Base-by-base conservation (phyloP, 2,329 filamentous ascomycete genomes). In the Epichloe baconii region DNA sequence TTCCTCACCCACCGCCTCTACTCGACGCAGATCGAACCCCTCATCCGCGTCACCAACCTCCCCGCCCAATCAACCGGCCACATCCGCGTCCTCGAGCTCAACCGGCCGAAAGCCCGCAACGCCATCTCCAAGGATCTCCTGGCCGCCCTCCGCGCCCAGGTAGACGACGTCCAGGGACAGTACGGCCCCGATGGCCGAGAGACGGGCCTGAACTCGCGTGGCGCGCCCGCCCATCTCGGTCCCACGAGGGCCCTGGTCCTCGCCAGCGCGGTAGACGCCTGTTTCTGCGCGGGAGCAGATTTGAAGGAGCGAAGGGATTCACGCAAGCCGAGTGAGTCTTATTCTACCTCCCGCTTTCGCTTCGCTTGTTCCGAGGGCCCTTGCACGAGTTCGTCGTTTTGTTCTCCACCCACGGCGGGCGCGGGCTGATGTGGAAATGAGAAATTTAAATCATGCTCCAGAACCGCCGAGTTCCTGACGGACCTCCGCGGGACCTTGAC, bases 201-300 rank as follows among this genome's bases (percentile, higher is more conserved):
- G 65, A 54, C 74, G 2, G 49, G 47, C 19, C 31, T 38, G 19
- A 7, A 31, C 6, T 63, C 72, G 0, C 56, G 59, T 0, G 71
- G 71, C 3, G 71, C 70, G 0, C 60, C 65, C 4, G 69, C 73
- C 52, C 58, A 72, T 55, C 72, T 67, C 54, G 76, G 75, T 0
- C 76, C 77, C 0, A 96, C 90, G 15, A 74, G 93, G 57, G 91
- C 87, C 2, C 66, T 98, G 58, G 80, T 98, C 41, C 61, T 98
- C 15, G 86, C 88, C 11, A 94, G 87, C 62, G 87, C 88, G 41
- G 78, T 88, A n/a, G 88, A 96, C 59, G 75, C 80, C 23, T 85
- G 83, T 60, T 98, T 98, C 67, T 98, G 93, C 68, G 88, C 93
- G 0, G 93, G 93, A 38, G 93, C 93, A 4, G 93, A 98, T 64